Conservation (phyloP, 306 rosid genomes). For the Mimosa pudica region DNA sequence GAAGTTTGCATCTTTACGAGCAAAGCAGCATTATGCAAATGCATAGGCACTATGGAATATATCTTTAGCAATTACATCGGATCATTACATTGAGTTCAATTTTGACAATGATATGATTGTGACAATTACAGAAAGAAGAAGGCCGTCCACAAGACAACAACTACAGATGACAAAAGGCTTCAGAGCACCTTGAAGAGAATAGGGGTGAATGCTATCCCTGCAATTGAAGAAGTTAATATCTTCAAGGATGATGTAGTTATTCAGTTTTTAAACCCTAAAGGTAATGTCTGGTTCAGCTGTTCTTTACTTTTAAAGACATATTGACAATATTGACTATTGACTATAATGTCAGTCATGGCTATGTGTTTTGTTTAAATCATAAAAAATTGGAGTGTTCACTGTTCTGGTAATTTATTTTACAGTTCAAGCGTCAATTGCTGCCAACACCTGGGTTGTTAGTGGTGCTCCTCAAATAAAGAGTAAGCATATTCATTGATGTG, state of each 20-base stretch:
- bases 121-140: slow-evolving; percentile 81
- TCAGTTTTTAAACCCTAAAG: slow-evolving; percentile 91
- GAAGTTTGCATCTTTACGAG: not conserved
- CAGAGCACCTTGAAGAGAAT: slow-evolving; percentile 98
- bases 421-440: slow-evolving; percentile 99
- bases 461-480: slow-evolving; percentile 97
- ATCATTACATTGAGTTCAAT: not conserved
- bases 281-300: slow-evolving; percentile 29
- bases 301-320: not conserved
- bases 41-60: not conserved
- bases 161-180: slow-evolving; percentile 95
- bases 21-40: not conserved
- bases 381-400: not conserved
- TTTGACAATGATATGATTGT: not conserved
- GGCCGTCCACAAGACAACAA: slow-evolving; percentile 97
- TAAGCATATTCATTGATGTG: slow-evolving; percentile 31
- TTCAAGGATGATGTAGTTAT: slow-evolving; percentile 95
- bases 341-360: not conserved
- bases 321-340: not conserved
- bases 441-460: slow-evolving; percentile 99
- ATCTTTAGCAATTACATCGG: not conserved
- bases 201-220: slow-evolving; percentile 96
- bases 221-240: slow-evolving; percentile 94
- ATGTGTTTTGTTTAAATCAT: too few relatives aligned
- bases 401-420: slow-evolving; percentile 32